A percentile compares a stretch with the other conserved stretches of the same genome.
These are phyloP conservation scores for Chlorociboria aeruginascens DNA, from an alignment of 495 filamentous ascomycete genomes.

Conservation along the genomic window DNA sequence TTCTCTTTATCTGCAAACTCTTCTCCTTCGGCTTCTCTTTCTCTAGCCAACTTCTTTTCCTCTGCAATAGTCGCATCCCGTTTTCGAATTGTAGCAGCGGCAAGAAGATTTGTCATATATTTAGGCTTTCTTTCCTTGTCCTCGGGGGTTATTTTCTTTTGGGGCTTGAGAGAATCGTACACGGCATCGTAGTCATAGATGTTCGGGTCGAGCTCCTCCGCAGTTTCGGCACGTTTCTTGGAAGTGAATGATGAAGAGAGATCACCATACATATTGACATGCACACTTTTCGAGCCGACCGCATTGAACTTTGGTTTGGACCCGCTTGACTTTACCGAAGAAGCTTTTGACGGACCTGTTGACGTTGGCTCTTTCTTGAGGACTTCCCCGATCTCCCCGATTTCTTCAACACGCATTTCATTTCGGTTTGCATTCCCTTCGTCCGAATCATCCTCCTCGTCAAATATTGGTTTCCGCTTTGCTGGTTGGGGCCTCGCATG, in stretches of 20 bases:
- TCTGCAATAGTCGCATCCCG: conserved; percentile 79
- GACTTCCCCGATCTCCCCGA: conserved; percentile 17
- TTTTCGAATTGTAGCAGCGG: conserved; percentile 76
- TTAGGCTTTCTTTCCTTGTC: conserved; percentile 49
- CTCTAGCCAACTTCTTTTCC: conserved; percentile 74
- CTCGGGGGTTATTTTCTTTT: conserved; percentile 18
- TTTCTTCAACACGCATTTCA: conserved; percentile 15
- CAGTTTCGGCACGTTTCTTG: conserved; percentile 41
- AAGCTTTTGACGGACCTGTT: background rate
- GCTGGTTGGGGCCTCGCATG: conserved; percentile 19
- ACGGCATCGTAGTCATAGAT: conserved; percentile 71
- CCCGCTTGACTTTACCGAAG: conserved; percentile 1
- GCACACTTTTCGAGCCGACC: conserved; percentile 11
- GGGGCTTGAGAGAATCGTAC: conserved; percentile 51
- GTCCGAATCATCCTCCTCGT: conserved; percentile 36
- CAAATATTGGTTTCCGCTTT: conserved; percentile 38
- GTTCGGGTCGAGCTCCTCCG: conserved; percentile 47
- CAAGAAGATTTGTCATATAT: conserved; percentile 73
- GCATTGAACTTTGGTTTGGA: conserved; percentile 23
- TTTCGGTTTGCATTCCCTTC: conserved; percentile 21
- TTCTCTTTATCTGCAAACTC: conserved; percentile 92
- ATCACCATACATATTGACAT: conserved; percentile 35
- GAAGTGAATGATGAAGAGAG: conserved; percentile 42
- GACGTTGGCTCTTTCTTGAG: background rate
- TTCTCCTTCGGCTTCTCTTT: conserved; percentile 87